Evolutionary conservation across 2,329 filamentous ascomycete species (phyloP).

Genomic region (Sclerotinia glacialis): DNA sequence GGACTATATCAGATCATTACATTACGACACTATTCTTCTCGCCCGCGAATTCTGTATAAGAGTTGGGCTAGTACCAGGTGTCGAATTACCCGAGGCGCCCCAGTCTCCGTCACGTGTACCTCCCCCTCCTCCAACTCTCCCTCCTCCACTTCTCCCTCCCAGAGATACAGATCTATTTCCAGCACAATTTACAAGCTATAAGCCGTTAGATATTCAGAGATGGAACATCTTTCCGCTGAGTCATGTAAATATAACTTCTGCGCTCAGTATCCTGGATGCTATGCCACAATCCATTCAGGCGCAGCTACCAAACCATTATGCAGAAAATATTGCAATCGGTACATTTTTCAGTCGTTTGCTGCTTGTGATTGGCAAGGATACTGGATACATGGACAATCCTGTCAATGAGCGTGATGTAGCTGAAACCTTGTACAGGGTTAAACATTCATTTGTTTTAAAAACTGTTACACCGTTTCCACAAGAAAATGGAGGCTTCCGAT

Average conservation of each 20-base stretch:
- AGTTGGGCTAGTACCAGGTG: background rate
- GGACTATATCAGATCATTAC: background rate
- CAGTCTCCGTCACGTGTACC: background rate
- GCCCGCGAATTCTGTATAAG: background rate
- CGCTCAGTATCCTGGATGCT: background rate
- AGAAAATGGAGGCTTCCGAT: background rate
- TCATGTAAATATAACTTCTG: background rate
- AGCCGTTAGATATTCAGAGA: background rate
- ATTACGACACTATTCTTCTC: background rate
- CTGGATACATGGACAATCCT: background rate
- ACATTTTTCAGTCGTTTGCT: background rate
- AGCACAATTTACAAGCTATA: background rate
- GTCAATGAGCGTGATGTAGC: slow-evolving; percentile 2
- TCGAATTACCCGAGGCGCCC: background rate
- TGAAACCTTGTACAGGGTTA: background rate
- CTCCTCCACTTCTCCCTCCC: background rate
- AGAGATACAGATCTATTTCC: background rate
- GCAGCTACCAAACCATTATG: background rate
- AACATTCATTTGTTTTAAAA: slow-evolving; percentile 3
- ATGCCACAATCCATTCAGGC: background rate
- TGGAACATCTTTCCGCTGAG: background rate
- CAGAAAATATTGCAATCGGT: background rate
- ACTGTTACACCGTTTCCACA: background rate
- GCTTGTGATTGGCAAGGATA: background rate
- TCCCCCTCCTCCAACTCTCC: background rate